Conservation (phyloP, 2,329 filamentous ascomycete genomes). For the Venturia effusa region DNA sequence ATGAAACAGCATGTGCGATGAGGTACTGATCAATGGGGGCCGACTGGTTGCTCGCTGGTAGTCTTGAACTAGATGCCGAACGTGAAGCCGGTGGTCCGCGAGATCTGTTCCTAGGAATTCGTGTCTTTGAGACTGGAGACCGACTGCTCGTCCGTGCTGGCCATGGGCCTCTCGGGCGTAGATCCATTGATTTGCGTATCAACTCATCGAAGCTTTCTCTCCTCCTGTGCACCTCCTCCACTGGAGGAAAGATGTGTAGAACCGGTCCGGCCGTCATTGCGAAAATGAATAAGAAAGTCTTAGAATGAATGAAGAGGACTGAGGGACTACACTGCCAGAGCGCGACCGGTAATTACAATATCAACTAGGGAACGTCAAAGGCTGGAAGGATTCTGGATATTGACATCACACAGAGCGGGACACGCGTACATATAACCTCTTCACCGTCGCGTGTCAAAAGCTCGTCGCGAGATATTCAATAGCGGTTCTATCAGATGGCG, state of each 20-base stretch:
- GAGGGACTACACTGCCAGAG: conserved; percentile 3
- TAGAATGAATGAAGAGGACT: background rate
- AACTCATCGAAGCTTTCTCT: conserved; percentile 10
- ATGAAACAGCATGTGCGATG: background rate
- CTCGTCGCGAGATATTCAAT: background rate
- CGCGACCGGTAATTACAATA: conserved; percentile 3
- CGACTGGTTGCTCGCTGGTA: background rate
- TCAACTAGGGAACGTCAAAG: background rate
- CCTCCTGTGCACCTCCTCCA: conserved; percentile 10
- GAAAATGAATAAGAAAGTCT: background rate
- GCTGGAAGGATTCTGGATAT: background rate
- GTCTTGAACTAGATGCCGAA: background rate
- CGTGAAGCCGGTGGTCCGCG: background rate
- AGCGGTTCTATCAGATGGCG: conserved; percentile 4
- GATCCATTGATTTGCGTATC: conserved; percentile 10
- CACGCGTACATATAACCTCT: background rate
- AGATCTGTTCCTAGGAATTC: background rate
- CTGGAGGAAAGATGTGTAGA: conserved; percentile 12
- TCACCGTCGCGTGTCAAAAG: background rate
- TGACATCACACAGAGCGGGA: background rate
- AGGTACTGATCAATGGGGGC: background rate
- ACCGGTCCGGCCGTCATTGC: conserved; percentile 11
- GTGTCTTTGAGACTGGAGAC: background rate
- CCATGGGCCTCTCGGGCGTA: conserved; percentile 9
- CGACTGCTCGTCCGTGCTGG: background rate